These are phyloP conservation scores for Neopestalotiopsis sp. DNA, from an alignment of 2,329 filamentous ascomycete species.

Conservation along the genomic window DNA sequence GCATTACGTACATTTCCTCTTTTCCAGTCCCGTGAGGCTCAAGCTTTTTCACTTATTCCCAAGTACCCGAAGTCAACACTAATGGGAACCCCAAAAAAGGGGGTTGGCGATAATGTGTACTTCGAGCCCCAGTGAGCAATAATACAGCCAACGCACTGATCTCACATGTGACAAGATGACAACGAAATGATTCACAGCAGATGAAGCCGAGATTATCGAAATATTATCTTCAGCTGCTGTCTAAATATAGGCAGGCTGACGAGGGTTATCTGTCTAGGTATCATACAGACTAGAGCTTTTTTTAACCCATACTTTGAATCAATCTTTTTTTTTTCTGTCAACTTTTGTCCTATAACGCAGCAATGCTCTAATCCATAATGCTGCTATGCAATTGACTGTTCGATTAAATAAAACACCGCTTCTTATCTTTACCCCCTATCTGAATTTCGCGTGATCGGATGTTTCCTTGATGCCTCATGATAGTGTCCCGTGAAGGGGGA, in stretches of 20 bases:
- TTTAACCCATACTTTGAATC: not conserved
- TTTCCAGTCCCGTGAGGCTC: not conserved
- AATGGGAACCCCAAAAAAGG: not conserved
- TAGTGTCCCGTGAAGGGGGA: not conserved
- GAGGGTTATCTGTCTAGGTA: not conserved
- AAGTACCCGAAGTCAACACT: not conserved
- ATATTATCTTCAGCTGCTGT: not conserved
- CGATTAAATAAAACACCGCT: not conserved
- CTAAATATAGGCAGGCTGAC: not conserved
- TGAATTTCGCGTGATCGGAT: not conserved
- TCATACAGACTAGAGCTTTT: not conserved
- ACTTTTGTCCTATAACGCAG: conserved; percentile 9
- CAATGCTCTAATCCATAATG: not conserved
- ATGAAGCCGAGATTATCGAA: not conserved
- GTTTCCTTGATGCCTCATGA: not conserved
- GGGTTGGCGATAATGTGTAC: not conserved
- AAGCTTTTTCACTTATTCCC: not conserved
- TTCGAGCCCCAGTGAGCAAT: not conserved
- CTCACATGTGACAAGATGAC: not conserved
- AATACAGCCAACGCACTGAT: not conserved
- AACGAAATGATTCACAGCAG: not conserved
- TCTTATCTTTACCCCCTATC: not conserved
- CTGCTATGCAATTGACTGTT: not conserved
- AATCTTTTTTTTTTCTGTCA: conserved; percentile 9
- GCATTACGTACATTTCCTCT: not conserved